A percentile compares a stretch with the other conserved stretches of the same genome.
phyloP scores from a whole-genome alignment of 169 alveolate species.

The Plasmodium relictum region DNA sequence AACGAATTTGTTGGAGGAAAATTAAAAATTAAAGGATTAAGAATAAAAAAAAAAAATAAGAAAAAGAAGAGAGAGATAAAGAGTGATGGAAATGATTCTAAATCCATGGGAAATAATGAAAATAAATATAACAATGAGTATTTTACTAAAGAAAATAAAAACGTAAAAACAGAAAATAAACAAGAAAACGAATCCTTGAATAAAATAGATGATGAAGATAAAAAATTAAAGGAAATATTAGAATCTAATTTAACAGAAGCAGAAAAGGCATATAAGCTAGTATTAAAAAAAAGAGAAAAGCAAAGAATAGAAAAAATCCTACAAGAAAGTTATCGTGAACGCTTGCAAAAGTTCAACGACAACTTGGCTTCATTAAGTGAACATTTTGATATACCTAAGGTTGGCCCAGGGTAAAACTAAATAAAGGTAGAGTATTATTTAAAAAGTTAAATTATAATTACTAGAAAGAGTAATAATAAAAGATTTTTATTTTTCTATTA shows the following conservation, averaged over 20 bases:
- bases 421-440: not conserved
- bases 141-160: not conserved
- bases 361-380: conserved; percentile 90
- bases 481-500: no score
- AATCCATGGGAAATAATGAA: conserved; percentile 5
- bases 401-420: conserved; percentile 91
- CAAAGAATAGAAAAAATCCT: conserved; percentile 85
- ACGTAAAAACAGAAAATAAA: conserved; percentile 24
- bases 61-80: conserved; percentile 10
- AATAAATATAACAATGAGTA: conserved; percentile 26
- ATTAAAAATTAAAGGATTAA: conserved; percentile 36
- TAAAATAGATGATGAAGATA: conserved; percentile 14
- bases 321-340: conserved; percentile 89
- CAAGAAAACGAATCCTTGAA: conserved; percentile 1
- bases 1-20: conserved; percentile 72
- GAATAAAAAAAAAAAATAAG: conserved; percentile 11
- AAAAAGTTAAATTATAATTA: no score
- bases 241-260: conserved; percentile 78
- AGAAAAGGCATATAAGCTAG: conserved; percentile 87
- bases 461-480: no score
- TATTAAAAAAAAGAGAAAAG: conserved; percentile 85
- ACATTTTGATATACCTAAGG: conserved; percentile 93
- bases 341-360: conserved; percentile 89
- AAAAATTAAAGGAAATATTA: conserved; percentile 49
- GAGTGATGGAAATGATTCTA: not conserved